Percentiles rank a stretch among this genome's conserved stretches.
These are phyloP conservation scores for Kwoniella dejecticola DNA, from an alignment of 768 basidiomycete species.

Conservation along the genomic window DNA sequence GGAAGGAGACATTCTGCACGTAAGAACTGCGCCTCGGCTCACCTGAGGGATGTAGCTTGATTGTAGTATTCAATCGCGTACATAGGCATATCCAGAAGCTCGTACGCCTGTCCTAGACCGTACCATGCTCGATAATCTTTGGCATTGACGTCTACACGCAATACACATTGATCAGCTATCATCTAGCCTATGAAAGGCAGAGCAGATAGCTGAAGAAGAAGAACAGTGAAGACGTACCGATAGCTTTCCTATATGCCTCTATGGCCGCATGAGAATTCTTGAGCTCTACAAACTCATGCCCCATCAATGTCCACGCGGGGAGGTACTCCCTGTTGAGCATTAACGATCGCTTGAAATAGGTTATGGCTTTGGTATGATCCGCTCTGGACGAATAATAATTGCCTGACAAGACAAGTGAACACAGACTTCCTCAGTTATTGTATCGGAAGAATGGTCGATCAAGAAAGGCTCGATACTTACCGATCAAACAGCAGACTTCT, in stretches of 20 bases:
- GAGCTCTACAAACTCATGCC: constrained; percentile 97
- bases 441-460: not conserved
- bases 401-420: too few relatives aligned
- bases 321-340: constrained; percentile 92
- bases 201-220: too few relatives aligned
- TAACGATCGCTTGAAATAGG: constrained; percentile 92
- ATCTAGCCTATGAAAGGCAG: too few relatives aligned
- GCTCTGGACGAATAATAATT: constrained; percentile 92
- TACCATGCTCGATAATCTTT: constrained; percentile 99
- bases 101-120: constrained; percentile 96
- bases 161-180: not conserved
- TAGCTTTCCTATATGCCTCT: constrained; percentile 92
- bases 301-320: constrained; percentile 98
- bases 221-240: constrained; percentile 64
- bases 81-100: constrained; percentile 92
- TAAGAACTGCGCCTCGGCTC: constrained; percentile 28
- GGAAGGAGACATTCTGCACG: too few relatives aligned
- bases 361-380: constrained; percentile 94
- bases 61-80: constrained; percentile 97
- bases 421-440: too few relatives aligned
- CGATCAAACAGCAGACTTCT: constrained; percentile 93
- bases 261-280: constrained; percentile 99
- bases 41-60: constrained; percentile 89
- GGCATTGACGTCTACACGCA: constrained; percentile 78
- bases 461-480: constrained; percentile 60